These are phyloP conservation scores for Nakazawaea siamensis DNA, from an alignment of 805 yeast genomes.

Conservation along the genomic window DNA sequence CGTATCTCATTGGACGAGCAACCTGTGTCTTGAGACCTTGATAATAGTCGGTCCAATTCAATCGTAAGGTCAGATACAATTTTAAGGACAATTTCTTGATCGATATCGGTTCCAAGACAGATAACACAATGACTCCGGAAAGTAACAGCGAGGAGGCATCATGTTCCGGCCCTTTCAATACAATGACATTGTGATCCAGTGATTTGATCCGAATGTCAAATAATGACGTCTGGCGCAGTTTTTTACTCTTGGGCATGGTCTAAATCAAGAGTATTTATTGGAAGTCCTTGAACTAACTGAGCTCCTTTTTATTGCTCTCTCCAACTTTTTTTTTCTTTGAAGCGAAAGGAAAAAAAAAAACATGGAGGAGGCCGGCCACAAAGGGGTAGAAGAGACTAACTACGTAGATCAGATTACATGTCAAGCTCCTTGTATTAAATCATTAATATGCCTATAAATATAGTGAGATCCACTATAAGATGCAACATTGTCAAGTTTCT, in stretches of 20 bases:
- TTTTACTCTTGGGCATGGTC: slow-evolving; percentile 17
- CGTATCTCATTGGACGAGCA: slow-evolving; percentile 42
- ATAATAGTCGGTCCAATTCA: slow-evolving; percentile 54
- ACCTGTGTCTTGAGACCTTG: slow-evolving; percentile 36
- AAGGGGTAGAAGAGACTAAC: too few species aligned
- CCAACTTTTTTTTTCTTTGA: too few species aligned
- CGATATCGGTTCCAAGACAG: slow-evolving; percentile 66
- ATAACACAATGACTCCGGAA: slow-evolving; percentile 69
- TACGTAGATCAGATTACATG: too few species aligned
- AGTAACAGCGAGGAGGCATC: slow-evolving; percentile 74
- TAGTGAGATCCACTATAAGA: too few species aligned
- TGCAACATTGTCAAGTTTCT: too few species aligned
- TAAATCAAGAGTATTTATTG: too few species aligned
- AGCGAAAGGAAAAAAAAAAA: too few species aligned
- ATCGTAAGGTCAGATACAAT: slow-evolving; percentile 56
- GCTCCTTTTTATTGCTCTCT: too few species aligned
- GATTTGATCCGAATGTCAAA: slow-evolving; percentile 52
- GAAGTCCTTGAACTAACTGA: too few species aligned
- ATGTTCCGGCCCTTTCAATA: slow-evolving; percentile 68
- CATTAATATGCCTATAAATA: too few species aligned
- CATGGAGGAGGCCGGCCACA: too few species aligned
- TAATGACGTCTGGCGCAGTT: slow-evolving; percentile 21
- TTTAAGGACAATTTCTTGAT: slow-evolving; percentile 58
- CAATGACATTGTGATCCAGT: slow-evolving; percentile 67
- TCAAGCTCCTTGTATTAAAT: too few species aligned